These are phyloP conservation scores for Nemania sp. DNA, from an alignment of 2,329 filamentous ascomycete genomes.

Conservation along the genomic window DNA sequence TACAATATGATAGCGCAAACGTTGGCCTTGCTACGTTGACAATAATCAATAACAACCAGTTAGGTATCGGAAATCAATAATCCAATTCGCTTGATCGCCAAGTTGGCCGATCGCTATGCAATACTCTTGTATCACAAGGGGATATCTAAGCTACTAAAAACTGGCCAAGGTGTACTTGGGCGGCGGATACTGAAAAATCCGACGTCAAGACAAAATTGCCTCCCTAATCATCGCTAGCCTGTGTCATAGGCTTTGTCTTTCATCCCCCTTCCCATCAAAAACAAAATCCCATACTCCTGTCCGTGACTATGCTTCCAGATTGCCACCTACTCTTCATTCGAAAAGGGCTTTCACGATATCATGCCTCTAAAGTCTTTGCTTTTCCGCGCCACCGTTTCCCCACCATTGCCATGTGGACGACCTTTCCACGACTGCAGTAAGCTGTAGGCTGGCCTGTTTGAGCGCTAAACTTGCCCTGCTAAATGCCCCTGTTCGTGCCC, in stretches of 20 bases:
- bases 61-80: constrained; percentile 11
- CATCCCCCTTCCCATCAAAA: background rate
- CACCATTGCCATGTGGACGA: background rate
- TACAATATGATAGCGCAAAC: background rate
- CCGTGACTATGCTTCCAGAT: background rate
- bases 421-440: background rate
- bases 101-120: constrained; percentile 3
- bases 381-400: no score
- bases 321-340: background rate
- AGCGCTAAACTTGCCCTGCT: background rate
- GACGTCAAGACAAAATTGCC: background rate
- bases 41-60: background rate
- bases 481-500: background rate
- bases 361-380: background rate
- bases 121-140: constrained; percentile 4
- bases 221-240: background rate
- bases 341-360: no score
- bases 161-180: constrained; percentile 7
- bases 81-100: constrained; percentile 11
- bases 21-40: background rate
- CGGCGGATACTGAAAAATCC: background rate
- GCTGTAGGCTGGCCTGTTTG: background rate
- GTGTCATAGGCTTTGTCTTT: background rate
- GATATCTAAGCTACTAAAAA: background rate
- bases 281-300: background rate